phyloP scores from a whole-genome alignment of 805 yeast species.

The Cyberlindnera mrakii region DNA sequence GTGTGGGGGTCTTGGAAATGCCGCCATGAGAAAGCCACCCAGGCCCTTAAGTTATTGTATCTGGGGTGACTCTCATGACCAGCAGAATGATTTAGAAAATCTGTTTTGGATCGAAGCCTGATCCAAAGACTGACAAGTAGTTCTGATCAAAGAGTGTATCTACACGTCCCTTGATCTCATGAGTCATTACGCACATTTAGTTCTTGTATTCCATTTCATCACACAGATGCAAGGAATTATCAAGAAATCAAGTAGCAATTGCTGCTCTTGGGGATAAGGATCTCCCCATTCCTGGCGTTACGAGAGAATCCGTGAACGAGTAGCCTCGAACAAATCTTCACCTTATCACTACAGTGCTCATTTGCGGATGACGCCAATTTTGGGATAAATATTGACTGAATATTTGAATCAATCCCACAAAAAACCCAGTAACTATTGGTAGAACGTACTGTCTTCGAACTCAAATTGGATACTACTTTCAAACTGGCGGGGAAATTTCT shows the following conservation, averaged over 20 bases:
- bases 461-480: conserved; percentile 73
- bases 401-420: conserved; percentile 60
- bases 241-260: conserved; percentile 32
- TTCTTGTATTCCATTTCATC: too few species aligned
- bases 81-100: too few species aligned
- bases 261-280: conserved; percentile 78
- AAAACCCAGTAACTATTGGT: conserved; percentile 33
- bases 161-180: too few species aligned
- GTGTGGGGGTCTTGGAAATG: too few species aligned
- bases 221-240: too few species aligned
- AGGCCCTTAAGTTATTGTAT: too few species aligned
- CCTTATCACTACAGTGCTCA: conserved; percentile 49
- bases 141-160: too few species aligned
- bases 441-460: conserved; percentile 65
- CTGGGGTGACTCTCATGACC: too few species aligned
- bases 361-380: conserved; percentile 58
- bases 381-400: conserved; percentile 87
- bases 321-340: conserved; percentile 27
- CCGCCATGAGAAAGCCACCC: too few species aligned
- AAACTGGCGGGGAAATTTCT: conserved; percentile 68
- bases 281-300: conserved; percentile 54
- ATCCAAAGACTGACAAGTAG: too few species aligned
- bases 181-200: too few species aligned
- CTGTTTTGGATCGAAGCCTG: too few species aligned
- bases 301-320: conserved; percentile 75